Base-by-base conservation (phyloP, 176 grass and related monocot genomes). In the Ensete glaucum region DNA sequence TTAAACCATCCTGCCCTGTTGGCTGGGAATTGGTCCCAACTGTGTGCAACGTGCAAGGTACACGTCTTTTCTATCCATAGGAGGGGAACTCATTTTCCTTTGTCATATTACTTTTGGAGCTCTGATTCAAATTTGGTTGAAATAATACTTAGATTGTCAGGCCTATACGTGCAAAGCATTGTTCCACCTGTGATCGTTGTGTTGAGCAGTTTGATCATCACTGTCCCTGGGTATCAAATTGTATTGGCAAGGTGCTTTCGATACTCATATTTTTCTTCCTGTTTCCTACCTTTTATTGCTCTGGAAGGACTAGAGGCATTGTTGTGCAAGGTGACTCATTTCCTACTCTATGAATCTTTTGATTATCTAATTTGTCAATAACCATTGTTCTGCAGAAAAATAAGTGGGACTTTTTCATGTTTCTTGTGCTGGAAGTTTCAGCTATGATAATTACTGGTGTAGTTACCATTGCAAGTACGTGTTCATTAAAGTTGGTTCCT, bases 151-250 rank as follows among this genome's bases (percentile, higher is more conserved):
- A 99, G 95, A 99, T 99, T 79, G 88, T 99, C 12, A 89, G 86
- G 84, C 95, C 95, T 76, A 81, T 94, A 75, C 88, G 88, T 68
- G 93, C 95, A 7, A 99, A 99, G 81, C 95, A 99, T 84, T 99
- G 91, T 27, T 89, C 91, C 73, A 94, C 91, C 76, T 99, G 95
- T 88, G 95, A 99, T 86, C 90, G 91, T 26, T 99, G 95, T 65
- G 95, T 99, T 71, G 91, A 99, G 76, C 95, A 99, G 83, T 94
- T 99, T 89, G 90, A 99, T 74, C 95, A 99, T 91, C 95, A 99
- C 76, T 99, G 95, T 69, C 95, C 95, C 49, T 99, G 95, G 95
- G 82, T 99, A 82, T 99, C 95, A 79, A 99, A 99, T 94, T 99
- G 95, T 79, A 87, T 99, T 50, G 95, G 95, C 83, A 99, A 99